Evolutionary conservation across 345 rosid genomes (phyloP), one percentile per base, ranked within the genome.

Genomic region (Angophora floribunda): DNA sequence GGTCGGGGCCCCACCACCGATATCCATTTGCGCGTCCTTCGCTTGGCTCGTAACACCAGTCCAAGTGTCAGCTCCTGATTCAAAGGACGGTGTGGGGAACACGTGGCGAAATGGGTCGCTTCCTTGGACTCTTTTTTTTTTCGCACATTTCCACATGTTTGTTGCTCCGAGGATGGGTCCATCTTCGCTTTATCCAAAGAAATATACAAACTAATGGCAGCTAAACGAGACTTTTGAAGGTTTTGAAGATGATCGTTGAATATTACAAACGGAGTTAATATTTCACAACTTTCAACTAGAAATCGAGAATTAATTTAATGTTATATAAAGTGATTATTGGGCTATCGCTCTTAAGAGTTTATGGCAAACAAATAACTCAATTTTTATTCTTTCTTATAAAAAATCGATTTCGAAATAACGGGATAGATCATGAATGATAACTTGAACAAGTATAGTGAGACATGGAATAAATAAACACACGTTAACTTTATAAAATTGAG

Each of bases 341-440:
- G 3, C 32, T 61, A 13, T 26, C 15, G 12, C 11, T 61, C 26
- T 55, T 12, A 22, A 55, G 28, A 55, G 6, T 28, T 12, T 8
- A 0, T 22, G 13, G 61, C 28, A 22, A 55, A 55, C 61, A 55
- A 22, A 4, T 0, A 9, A 28, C 21, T 55, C 26, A 4, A 36
- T 36, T 22, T 22, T 1, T 12, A 26, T 11, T 2, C 6, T 9
- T 5, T 0, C 8, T 22, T 55, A 22, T 22, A 28, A 61, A 6
- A 6, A 5, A 61, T 59, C 26, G 32, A 59, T 59, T 59, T 59
- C 1, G 1, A 59, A 59, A n/a, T 28, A 59, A 59, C 3, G 9
- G 0, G 28, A n/a, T 12, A 50, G 13, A 50, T 13, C 12, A 13
- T 50, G 12, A 50, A 50, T 9, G 13, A 50, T 50, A 10, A 9